Base-by-base conservation (phyloP, 495 filamentous ascomycete genomes). In the Lophiotrema nucula region DNA sequence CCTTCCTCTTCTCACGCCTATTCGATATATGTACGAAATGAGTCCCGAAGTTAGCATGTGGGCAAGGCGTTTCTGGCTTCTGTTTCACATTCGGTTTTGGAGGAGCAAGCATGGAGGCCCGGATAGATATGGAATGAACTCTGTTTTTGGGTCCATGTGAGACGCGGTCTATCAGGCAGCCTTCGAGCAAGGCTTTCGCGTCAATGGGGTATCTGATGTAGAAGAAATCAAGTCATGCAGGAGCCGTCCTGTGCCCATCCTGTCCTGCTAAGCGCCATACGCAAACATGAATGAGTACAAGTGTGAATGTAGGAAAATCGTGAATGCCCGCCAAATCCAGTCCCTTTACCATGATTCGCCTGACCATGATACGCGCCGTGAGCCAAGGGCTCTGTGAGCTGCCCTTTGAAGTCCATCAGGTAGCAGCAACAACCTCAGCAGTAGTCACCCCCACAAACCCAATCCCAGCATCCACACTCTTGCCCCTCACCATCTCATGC, bases 401-500 rank as follows among this genome's bases (percentile, higher is more conserved):
- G n/a, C n/a, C n/a, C n/a, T n/a, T n/a, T n/a, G n/a, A n/a, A n/a
- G n/a, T n/a, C n/a, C n/a, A n/a, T n/a, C n/a, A n/a, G n/a, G n/a
- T n/a, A n/a, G 19, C 39, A 43, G 11, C 39, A 43, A 21, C 39
- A 18, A 33, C 33, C 43, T 24, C 23, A 19, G 28, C 53, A 24
- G 19, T 19, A 16, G 26, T 25, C 3, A 47, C 53, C 0, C 35
- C 53, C 15, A 46, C 49, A 15, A 41, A 28, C 5, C n/a, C 44
- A 11, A 50, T 54, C 5, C 45, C 38, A 4, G 19, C 56, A 16
- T 31, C 39, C 13, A 33, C 39, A 12, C 37, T 58, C 60, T 69
- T 70, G 53, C 63, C 70, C 28, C 26, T 53, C 4, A 57, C 44
- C 72, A 74, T 74, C 19, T 70, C 69, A 11, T 68, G 62, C 22